Percentiles rank a stretch among this genome's conserved stretches.
Conservation (phyloP, 129 eudicot genomes). For the Tagetes patula region DNA sequence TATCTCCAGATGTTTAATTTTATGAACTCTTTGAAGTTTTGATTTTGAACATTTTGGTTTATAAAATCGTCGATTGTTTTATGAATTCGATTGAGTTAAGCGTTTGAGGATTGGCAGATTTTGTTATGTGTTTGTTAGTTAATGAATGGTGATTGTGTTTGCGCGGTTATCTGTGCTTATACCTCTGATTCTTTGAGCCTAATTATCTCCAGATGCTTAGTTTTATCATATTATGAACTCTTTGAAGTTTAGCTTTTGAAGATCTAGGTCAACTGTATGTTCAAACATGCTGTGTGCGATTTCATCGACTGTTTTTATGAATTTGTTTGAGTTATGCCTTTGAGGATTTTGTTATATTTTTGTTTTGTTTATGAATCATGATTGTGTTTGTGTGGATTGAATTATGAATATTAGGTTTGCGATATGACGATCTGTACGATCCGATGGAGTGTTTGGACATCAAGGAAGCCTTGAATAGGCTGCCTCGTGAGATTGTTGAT, state of each 20-base stretch:
- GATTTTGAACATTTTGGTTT: too few relatives aligned
- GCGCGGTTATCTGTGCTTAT: too few relatives aligned
- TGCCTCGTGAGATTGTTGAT: conserved; percentile 64
- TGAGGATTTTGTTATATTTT: neutral
- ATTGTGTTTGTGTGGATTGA: neutral
- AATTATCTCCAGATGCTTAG: too few relatives aligned
- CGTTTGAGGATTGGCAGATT: too few relatives aligned
- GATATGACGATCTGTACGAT: conserved; percentile 67
- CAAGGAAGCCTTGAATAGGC: conserved; percentile 56
- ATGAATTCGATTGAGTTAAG: too few relatives aligned
- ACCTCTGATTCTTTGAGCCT: too few relatives aligned
- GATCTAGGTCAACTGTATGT: neutral
- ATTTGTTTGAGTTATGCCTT: neutral
- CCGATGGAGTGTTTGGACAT: conserved; percentile 62
- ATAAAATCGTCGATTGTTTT: too few relatives aligned
- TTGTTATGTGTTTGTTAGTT: too few relatives aligned
- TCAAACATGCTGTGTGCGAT: neutral
- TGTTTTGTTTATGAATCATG: neutral
- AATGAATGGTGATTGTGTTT: too few relatives aligned
- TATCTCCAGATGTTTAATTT: too few relatives aligned
- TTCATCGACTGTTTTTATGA: neutral
- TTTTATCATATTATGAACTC: too few relatives aligned
- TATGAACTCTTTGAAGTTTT: too few relatives aligned
- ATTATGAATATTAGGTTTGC: conserved; percentile 34
- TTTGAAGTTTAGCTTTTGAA: neutral